phyloP scores from a whole-genome alignment of 1,284 basidiomycete species.

The Rhodotorula glutinis region DNA sequence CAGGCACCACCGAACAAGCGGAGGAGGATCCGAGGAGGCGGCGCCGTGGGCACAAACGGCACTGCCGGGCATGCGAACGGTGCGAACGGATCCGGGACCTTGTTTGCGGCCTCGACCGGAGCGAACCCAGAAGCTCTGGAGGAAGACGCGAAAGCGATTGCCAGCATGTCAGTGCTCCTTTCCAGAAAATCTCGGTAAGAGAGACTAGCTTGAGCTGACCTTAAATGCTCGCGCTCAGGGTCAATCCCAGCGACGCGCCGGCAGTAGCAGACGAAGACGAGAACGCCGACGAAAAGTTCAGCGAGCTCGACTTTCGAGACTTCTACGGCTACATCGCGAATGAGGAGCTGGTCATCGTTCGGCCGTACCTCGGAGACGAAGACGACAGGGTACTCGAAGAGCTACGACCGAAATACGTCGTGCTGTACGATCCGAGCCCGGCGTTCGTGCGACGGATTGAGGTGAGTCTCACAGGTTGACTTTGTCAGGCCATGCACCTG shows the following conservation, averaged over 20 bases:
- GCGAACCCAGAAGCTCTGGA: slow-evolving; percentile 54
- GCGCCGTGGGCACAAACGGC: slow-evolving; percentile 22
- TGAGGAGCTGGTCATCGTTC: slow-evolving; percentile 77
- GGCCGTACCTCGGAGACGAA: slow-evolving; percentile 85
- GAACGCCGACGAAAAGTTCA: slow-evolving; percentile 32
- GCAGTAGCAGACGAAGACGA: slow-evolving; percentile 7
- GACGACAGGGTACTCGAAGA: slow-evolving; percentile 88
- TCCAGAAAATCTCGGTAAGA: neutral
- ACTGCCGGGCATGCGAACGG: slow-evolving; percentile 27
- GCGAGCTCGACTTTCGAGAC: slow-evolving; percentile 61
- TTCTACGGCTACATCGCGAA: slow-evolving; percentile 78
- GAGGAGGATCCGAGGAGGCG: slow-evolving; percentile 48
- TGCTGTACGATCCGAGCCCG: slow-evolving; percentile 93
- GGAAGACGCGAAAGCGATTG: slow-evolving; percentile 59
- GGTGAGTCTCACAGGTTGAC: too few relatives aligned
- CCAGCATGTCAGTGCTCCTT: slow-evolving; percentile 45
- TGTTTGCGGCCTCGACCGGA: slow-evolving; percentile 55
- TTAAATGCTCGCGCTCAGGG: neutral
- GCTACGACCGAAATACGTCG: slow-evolving; percentile 81
- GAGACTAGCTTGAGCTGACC: neutral
- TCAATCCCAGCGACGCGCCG: slow-evolving; percentile 9
- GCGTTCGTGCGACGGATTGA: slow-evolving; percentile 90
- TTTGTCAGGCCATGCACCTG: too few relatives aligned
- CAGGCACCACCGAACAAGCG: slow-evolving; percentile 48
- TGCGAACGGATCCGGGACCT: slow-evolving; percentile 13